phyloP scores from a whole-genome alignment of 306 rosid species.

The Canavalia gladiata region DNA sequence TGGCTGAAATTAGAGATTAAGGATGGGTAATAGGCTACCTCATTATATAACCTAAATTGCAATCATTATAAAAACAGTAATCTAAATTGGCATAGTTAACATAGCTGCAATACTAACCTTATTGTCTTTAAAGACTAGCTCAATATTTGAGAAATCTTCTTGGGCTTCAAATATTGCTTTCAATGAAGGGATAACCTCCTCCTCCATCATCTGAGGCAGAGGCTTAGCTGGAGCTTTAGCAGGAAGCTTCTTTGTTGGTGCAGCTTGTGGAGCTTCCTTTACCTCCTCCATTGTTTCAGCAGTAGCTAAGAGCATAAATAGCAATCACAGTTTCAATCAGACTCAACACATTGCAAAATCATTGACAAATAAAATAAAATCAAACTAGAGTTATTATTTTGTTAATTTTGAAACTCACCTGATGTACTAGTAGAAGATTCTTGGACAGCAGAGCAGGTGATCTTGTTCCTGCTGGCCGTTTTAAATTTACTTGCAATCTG shows the following conservation, averaged over 20 bases:
- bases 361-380: not conserved
- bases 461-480: slow-evolving; percentile 50
- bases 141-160: slow-evolving; percentile 73
- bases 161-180: slow-evolving; percentile 76
- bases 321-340: slow-evolving; percentile 7
- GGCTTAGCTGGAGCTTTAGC: slow-evolving; percentile 81
- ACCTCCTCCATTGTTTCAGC: slow-evolving; percentile 68
- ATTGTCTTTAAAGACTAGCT: slow-evolving; percentile 71
- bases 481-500: slow-evolving; percentile 58
- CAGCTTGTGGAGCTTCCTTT: slow-evolving; percentile 63
- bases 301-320: slow-evolving; percentile 52
- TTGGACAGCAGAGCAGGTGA: slow-evolving; percentile 83
- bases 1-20: not conserved
- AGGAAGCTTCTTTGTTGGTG: slow-evolving; percentile 72
- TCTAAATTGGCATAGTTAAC: not conserved
- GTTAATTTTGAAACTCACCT: slow-evolving; percentile 55
- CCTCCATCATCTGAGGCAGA: slow-evolving; percentile 89
- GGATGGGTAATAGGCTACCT: not conserved
- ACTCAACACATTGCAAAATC: not conserved
- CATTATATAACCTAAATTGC: not conserved
- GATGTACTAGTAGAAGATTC: slow-evolving; percentile 81
- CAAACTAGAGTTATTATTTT: not conserved
- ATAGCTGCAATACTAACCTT: slow-evolving; percentile 60
- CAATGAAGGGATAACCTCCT: slow-evolving; percentile 88
- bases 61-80: not conserved